Evolutionary conservation across 176 grass and related monocot species (phyloP), one percentile per base, ranked within the genome.

Genomic region (Dactylis glomerata): DNA sequence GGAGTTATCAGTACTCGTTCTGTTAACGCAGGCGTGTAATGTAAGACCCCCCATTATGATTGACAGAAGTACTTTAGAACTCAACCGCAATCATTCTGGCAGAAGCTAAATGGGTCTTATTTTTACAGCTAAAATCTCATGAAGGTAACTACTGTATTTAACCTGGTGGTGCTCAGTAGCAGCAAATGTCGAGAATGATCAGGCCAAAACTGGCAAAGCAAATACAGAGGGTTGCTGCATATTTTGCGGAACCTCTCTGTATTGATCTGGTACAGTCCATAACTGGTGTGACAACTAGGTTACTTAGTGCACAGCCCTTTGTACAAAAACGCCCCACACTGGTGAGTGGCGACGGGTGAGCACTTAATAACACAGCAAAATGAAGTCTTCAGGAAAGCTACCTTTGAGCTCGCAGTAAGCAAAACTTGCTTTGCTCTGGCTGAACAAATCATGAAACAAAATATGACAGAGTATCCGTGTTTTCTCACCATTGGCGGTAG

Each of bases 401-500:
- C 5, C 42, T 42, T n/a, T 56, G 55, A 76, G 23, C 13, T 54
- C 14, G 52, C 38, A 75, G 23, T 66, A 54, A 77, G 2, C 24
- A 17, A 63, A 30, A 17, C n/a, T 34, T 14, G 13, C 52, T 41
- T 26, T 12, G 14, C 33, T 6, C 14, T 20, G 6, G 1, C 34
- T 16, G 6, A 58, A 31, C 37, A 77, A 7, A n/a, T 40, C 31
- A 45, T 14, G 1, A 36, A 26, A 54, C 10, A 22, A 40, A 52
- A 33, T 15, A 12, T 1, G 9, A 5, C 6, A 26, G 0, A 52
- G 46, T 68, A 1, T 52, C 37, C 13, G 27, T n/a, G n/a, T n/a
- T 26, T 42, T 70, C 80, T 83, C 52, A 97, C 95, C 95, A 97
- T 78, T 93, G 88, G 33, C 82, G 70, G 80, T 97, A 97, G 76